Conservation (phyloP, 2,329 filamentous ascomycete genomes). For the Neofusicoccum sp. region DNA sequence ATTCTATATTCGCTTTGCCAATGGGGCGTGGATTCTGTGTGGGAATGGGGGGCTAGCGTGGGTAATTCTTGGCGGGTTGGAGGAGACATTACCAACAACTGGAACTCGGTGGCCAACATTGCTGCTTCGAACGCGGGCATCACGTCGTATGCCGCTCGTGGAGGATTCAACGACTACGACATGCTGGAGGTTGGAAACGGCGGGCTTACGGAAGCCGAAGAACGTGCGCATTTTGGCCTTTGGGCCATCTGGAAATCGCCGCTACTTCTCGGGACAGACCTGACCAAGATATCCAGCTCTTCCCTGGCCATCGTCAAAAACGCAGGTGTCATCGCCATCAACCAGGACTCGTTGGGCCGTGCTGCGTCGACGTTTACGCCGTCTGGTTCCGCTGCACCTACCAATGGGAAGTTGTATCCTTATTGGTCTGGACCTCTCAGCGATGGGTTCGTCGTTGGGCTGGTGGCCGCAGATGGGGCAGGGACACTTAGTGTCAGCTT, state of each 20-base stretch:
- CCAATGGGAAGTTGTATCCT: conserved; percentile 20
- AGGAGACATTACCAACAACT: conserved; percentile 36
- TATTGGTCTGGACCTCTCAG: conserved; percentile 23
- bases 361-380: conserved; percentile 22
- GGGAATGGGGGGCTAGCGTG: conserved; percentile 35
- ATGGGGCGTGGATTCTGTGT: conserved; percentile 36
- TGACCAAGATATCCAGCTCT: conserved; percentile 33
- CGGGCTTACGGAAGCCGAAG: conserved; percentile 28
- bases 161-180: conserved; percentile 30
- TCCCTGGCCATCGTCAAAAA: conserved; percentile 43
- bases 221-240: conserved; percentile 46
- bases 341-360: conserved; percentile 33
- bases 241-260: conserved; percentile 49
- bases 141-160: conserved; percentile 26
- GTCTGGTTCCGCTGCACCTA: conserved; percentile 20
- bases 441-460: conserved; percentile 22
- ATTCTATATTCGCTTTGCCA: conserved; percentile 39
- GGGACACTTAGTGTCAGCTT: conserved; percentile 22
- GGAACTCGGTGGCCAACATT: conserved; percentile 31
- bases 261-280: conserved; percentile 43
- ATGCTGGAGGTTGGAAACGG: conserved; percentile 25
- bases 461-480: conserved; percentile 21
- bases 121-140: conserved; percentile 26
- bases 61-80: conserved; percentile 36
- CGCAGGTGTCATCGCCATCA: conserved; percentile 44